phyloP scores from a whole-genome alignment of 495 filamentous ascomycete genomes.

The Aspergillus cristatus region DNA sequence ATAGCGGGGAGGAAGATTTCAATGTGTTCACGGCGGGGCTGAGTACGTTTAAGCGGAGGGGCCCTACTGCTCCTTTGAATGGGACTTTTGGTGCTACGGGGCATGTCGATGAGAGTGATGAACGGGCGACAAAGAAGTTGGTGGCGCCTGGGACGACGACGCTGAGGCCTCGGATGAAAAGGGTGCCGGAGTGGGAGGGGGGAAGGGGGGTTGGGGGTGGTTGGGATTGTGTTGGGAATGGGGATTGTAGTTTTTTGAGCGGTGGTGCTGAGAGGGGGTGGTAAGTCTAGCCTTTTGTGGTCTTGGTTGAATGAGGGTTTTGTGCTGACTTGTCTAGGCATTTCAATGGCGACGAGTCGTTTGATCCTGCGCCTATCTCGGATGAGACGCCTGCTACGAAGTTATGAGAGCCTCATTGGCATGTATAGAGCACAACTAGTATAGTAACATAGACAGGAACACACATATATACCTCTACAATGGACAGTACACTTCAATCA shows the following conservation, averaged over 20 bases:
- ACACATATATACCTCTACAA: too few species aligned
- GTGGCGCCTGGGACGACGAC: slow-evolving; percentile 18
- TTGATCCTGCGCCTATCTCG: slow-evolving; percentile 40
- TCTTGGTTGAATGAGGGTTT: too few species aligned
- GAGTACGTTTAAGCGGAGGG: slow-evolving; percentile 46
- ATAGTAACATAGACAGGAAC: too few species aligned
- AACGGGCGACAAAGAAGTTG: background rate
- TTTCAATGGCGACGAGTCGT: slow-evolving; percentile 68
- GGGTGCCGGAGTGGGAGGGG: slow-evolving; percentile 47
- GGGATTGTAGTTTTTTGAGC: slow-evolving; percentile 71
- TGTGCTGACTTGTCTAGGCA: slow-evolving; percentile 39
- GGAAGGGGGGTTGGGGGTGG: slow-evolving; percentile 66
- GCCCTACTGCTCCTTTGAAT: slow-evolving; percentile 1
- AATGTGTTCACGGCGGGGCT: slow-evolving; percentile 77
- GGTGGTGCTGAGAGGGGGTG: slow-evolving; percentile 82
- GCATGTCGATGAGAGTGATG: slow-evolving; percentile 13
- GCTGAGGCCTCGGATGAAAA: slow-evolving; percentile 24
- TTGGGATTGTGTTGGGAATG: slow-evolving; percentile 72
- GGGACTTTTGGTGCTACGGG: too few species aligned
- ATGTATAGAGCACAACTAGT: too few species aligned
- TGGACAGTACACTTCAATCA: too few species aligned
- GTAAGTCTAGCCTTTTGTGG: slow-evolving; percentile 49
- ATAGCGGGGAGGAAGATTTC: slow-evolving; percentile 66
- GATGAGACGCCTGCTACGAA: background rate
- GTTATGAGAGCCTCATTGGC: too few species aligned